Evolutionary conservation across 345 rosid species (phyloP), one percentile per base, ranked within the genome.

Genomic region (Syzygium oleosum): DNA sequence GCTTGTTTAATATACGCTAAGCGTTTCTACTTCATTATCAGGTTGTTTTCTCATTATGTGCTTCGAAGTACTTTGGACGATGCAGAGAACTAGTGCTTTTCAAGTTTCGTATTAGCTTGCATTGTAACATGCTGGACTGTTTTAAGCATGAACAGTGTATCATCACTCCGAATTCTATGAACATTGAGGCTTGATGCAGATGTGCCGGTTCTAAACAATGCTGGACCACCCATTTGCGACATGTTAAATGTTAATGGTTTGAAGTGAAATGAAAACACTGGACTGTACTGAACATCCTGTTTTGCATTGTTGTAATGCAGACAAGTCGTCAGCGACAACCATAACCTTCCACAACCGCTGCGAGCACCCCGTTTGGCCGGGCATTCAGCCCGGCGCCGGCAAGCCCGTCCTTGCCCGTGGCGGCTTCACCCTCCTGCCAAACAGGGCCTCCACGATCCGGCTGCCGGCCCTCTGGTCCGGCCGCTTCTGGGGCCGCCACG

Each of bases 401-500:
- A 92, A 92, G 91, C 96, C 95, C 8, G 2, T 96, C 4, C 89
- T 98, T 9, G 96, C 99, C 43, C 93, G 94, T 0, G 99, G 99
- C 2, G 99, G 99, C 6, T 95, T 98, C 91, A 91, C 91, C 90
- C 99, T 96, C 15, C 91, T 91, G 15, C 94, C 95, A 5, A 94
- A 93, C 90, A 94, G 90, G 89, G 94, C 96, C 83, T 89, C 89
- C 94, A 65, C 96, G 54, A 87, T 96, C 52, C 91, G 85, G 7
- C 93, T 98, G 83, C 99, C 98, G 0, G 84, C 98, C 0, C 95
- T 96, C 22, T 98, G 99, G 99, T 95, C 99, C 2, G 98, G 99
- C 79, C 99, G 99, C 19, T 94, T 98, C 91, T 96, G 99, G 98
- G 99, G 99, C 55, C 96, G 99, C 52, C 99, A 96, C 77, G 98